These are phyloP conservation scores for Crithidia acanthocephali DNA, from an alignment of 208 protist species.

Conservation along the genomic window DNA sequence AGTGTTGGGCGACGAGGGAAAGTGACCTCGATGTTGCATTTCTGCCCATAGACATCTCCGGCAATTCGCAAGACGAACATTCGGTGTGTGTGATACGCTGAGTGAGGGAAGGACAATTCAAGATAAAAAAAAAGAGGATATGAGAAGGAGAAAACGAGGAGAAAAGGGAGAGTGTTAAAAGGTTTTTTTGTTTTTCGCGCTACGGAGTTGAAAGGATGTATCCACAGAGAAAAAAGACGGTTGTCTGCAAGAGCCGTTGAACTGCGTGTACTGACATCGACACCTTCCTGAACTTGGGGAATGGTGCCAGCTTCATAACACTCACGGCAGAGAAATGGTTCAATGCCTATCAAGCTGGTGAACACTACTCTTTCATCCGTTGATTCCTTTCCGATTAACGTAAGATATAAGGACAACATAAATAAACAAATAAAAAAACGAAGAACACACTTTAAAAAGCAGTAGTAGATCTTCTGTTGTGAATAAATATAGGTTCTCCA, in stretches of 20 bases:
- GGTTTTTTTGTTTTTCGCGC: too few species aligned
- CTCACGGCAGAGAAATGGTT: too few species aligned
- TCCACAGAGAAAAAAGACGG: too few species aligned
- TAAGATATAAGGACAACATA: not conserved
- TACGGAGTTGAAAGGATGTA: too few species aligned
- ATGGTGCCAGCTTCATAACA: too few species aligned
- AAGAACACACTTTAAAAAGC: not conserved
- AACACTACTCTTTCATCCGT: too few species aligned
- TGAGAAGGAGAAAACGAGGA: not conserved
- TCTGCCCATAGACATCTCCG: conserved; percentile 22
- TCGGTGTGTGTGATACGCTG: not conserved
- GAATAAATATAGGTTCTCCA: conserved; percentile 4
- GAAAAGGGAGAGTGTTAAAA: too few species aligned
- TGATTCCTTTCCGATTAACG: too few species aligned
- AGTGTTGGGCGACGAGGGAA: conserved; percentile 61
- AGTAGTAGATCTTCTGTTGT: conserved; percentile 2
- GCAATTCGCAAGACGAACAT: conserved; percentile 46
- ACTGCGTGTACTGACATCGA: too few species aligned
- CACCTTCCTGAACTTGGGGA: too few species aligned
- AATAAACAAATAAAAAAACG: not conserved
- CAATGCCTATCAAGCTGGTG: too few species aligned
- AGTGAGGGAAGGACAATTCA: conserved; percentile 1
- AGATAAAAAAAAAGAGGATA: not conserved
- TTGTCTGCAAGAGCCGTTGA: too few species aligned
- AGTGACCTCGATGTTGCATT: conserved; percentile 54